phyloP scores from a whole-genome alignment of 495 filamentous ascomycete genomes.

The Trichoderma gamsii region DNA sequence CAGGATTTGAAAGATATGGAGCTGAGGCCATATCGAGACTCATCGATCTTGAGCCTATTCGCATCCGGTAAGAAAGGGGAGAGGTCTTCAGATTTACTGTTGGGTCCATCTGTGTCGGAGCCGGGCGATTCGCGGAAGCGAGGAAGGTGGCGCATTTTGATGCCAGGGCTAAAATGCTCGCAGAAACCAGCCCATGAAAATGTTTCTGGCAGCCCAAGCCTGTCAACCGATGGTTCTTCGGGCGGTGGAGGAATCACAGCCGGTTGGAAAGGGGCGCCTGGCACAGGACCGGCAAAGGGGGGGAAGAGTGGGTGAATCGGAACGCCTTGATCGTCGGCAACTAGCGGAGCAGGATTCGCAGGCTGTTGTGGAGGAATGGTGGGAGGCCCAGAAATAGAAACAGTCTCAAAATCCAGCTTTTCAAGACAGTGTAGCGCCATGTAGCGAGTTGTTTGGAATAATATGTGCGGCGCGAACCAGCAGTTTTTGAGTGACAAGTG shows the following conservation, averaged over 20 bases:
- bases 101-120: not conserved
- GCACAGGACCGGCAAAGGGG: not conserved
- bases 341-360: not conserved
- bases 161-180: constrained; percentile 15
- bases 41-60: not conserved
- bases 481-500: constrained; percentile 53
- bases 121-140: not conserved
- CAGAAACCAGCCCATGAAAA: constrained; percentile 13
- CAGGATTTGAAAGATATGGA: constrained; percentile 38
- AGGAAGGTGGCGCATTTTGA: constrained; percentile 15
- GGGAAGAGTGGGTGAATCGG: not conserved
- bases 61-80: not conserved
- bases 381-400: constrained; percentile 38
- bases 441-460: constrained; percentile 27
- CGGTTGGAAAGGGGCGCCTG: not conserved
- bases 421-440: constrained; percentile 25
- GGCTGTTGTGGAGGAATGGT: constrained; percentile 5
- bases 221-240: not conserved
- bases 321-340: not conserved
- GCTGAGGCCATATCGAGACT: constrained; percentile 25
- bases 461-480: constrained; percentile 39
- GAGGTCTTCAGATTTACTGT: not conserved
- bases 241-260: not conserved
- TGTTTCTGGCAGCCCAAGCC: not conserved
- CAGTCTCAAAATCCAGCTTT: constrained; percentile 36